Base-by-base conservation (phyloP, 2,329 filamentous ascomycete genomes). In the Zasmidium angulare region DNA sequence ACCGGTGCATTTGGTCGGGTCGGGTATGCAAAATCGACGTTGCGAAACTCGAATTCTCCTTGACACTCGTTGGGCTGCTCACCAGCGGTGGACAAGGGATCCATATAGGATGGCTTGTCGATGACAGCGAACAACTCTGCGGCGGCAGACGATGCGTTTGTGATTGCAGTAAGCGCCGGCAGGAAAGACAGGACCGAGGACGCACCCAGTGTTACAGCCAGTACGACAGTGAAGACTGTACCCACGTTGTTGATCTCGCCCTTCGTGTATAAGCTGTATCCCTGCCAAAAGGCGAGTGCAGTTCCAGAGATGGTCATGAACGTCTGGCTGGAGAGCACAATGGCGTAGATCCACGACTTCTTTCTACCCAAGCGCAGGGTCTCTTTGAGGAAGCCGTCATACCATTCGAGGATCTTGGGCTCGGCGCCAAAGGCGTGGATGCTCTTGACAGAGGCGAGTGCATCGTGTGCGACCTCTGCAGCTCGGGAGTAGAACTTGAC, bases 401-500 rank as follows among this genome's bases (percentile, higher is more conserved):
- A 82, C 58, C 70, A 75, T 12, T 65, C 60, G 2, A 73, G 69
- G 43, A 82, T 67, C 50, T 78, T 73, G 3, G 72, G 68, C 23
- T 77, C 73, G 1, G 79, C 72, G 60, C 79, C 78, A 63, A 82
- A 83, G 0, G 78, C 78, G 31, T 76, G 74, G 7, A 83, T 78
- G 0, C 78, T 82, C 2, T 76, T 74, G 58, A 83, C 77, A 0
- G 78, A 79, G 2, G 74, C 74, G 31, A 83, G 71, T 0, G 79
- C 77, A 57, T 83, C 81, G 66, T 82, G 78, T 1, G 80, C 80
- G 3, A 82, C 66, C 4, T 72, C 69, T 1, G 74, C 76, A 2
- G 78, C 79, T 57, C 74, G 71, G 10, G 77, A 76, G 57, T 77
- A 77, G n/a, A 79, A 11, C 10, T 19, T 12, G 19, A 20, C 46